Evolutionary conservation across 768 basidiomycete genomes (phyloP), one percentile per base, ranked within the genome.

Genomic region (Serendipita sp.): DNA sequence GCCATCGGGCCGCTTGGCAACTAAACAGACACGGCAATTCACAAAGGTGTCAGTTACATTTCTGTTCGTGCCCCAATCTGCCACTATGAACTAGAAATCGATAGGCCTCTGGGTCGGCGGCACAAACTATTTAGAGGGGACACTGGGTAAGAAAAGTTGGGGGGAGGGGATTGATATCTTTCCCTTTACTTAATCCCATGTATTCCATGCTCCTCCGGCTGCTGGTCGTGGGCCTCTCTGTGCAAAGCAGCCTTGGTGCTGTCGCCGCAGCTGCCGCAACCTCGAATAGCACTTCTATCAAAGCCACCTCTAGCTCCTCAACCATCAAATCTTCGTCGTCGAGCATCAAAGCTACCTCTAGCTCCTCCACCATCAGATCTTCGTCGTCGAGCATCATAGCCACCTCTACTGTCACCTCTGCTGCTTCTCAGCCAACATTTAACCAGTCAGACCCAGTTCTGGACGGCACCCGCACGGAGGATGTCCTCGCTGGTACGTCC

Each of bases 401-500:
- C 35, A 18, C 56, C 56, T 23, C 18, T 60, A 5, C 56, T n/a
- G 10, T 8, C 3, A 52, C 64, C 16, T 58, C 11, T 35, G 15
- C 64, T 45, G 13, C 64, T 15, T 23, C 34, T 8, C 23, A 60
- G 23, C 23, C 56, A 8, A 60, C 56, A 36, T 32, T 38, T 10
- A 32, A 11, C 5, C 23, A 23, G 56, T 28, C 18, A n/a, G 45
- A n/a, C 30, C 47, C 64, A 15, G 48, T 64, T 45, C 64, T 64
- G 48, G 47, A 64, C 30, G 64, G 64, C 4, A 16, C 28, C 34
- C 64, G 64, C n/a, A 56, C 10, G 11, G 16, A 16, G 18, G 34
- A 51, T 34, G 32, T 64, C 11, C 32, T 64, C 30, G 64, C 64
- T 30, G 64, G 64, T 64, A 32, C 8, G 63, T 23, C 13, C 34